These are phyloP conservation scores for Moricandia moricandioides DNA, from an alignment of 345 rosid genomes.

Conservation along the genomic window DNA sequence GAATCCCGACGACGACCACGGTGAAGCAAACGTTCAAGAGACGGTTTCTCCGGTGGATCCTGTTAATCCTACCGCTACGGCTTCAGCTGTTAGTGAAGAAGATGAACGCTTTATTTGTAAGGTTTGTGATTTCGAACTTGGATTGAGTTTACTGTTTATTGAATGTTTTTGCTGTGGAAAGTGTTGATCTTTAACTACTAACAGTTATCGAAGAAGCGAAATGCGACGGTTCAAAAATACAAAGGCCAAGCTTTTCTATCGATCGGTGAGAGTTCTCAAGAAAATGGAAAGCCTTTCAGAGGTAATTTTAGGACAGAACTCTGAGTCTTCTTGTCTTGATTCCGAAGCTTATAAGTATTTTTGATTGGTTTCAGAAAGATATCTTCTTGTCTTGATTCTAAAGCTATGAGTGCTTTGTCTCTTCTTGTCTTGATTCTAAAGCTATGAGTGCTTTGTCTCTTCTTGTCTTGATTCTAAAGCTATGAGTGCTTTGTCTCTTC, in stretches of 20 bases:
- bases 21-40: not conserved
- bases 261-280: constrained; percentile 49
- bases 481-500: not conserved
- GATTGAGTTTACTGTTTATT: not conserved
- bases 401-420: not conserved
- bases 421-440: not conserved
- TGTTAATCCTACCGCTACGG: not conserved
- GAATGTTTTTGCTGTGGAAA: not conserved
- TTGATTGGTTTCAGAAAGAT: not conserved
- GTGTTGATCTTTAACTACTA: constrained; percentile 21
- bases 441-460: not conserved
- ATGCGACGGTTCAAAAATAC: constrained; percentile 46
- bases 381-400: not conserved
- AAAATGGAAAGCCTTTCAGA: constrained; percentile 47
- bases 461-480: not conserved
- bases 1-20: constrained; percentile 29
- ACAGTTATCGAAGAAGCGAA: constrained; percentile 62
- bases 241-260: constrained; percentile 50
- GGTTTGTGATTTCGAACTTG: constrained; percentile 30
- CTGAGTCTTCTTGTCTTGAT: not conserved
- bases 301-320: constrained; percentile 38
- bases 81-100: constrained; percentile 22
- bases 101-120: constrained; percentile 57
- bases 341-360: not conserved
- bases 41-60: constrained; percentile 16